Base-by-base conservation (phyloP, 2,329 filamentous ascomycete genomes). In the Aspergillus chevalieri region DNA sequence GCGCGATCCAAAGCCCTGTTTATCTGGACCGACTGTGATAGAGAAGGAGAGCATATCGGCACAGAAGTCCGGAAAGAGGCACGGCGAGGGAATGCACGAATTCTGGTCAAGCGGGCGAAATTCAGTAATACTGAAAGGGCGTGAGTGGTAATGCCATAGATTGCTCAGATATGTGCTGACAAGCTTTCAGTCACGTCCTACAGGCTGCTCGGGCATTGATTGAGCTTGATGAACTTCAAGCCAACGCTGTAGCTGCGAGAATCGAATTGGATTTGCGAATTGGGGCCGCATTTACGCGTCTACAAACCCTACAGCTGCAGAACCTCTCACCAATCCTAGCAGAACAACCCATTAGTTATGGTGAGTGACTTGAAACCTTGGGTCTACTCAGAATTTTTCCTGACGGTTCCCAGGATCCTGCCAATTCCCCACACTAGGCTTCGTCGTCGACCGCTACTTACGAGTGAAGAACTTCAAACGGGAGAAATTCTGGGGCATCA, bases 1-100 rank as follows among this genome's bases (percentile, higher is more conserved):
- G 79, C 79, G 52, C 79, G 80, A 64, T 79, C 84, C n/a, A 80
- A 78, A 48, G 82, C 85, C 10, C 77, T 98, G 28, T 92, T 94
- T 68, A 96, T 98, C 60, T 98, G 93, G 93, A 98, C 93, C 0
- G 93, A 98, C 78, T 97, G 93, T 70, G 93, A 98, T 76, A 84
- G 91, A 48, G 93, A 98, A 76, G 93, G 93, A 33, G 93, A 98
- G 68, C 87, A 97, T 65, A 98, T 98, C 58, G 93, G 93, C 6
- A 80, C 86, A 36, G 92, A 98, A 67, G 92, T 98, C 52, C 84
- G 89, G 42, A 81, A 87, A 47, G 85, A 92, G 51, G 93, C 93
- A 4, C 75, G 78, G 43, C 83, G 83, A 61, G 85, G 81, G 8
- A 97, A 96, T 55, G 70, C 78, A 8, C 75, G 75, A 1, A 83